Evolutionary conservation across 345 rosid genomes (phyloP).

Genomic region (Sisymbrium altissimum): DNA sequence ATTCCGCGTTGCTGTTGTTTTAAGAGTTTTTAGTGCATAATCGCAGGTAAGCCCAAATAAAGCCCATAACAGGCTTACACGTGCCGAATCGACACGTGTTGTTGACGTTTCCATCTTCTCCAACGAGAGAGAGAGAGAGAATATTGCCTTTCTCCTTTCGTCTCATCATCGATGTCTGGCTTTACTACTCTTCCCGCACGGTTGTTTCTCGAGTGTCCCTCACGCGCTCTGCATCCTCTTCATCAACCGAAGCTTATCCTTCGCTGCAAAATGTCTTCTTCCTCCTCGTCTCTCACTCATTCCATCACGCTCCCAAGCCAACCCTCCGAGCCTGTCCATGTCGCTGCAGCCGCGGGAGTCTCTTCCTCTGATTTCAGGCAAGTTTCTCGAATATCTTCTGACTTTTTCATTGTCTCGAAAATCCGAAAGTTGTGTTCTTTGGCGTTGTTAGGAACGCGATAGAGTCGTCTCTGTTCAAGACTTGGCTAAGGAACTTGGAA

Average conservation of each 20-base stretch:
- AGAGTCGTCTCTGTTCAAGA: constrained; percentile 74
- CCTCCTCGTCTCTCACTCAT: constrained; percentile 38
- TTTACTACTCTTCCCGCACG: constrained; percentile 6
- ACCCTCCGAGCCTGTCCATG: constrained; percentile 52
- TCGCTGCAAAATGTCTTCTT: constrained; percentile 43
- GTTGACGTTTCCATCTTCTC: neutral
- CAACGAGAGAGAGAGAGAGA: neutral
- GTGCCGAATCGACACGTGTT: neutral
- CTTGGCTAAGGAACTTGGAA: constrained; percentile 80
- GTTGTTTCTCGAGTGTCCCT: constrained; percentile 31
- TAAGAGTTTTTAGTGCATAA: no score
- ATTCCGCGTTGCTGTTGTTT: no score
- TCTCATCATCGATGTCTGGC: neutral
- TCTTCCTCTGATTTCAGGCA: constrained; percentile 69
- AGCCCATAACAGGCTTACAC: neutral
- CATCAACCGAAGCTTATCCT: constrained; percentile 1
- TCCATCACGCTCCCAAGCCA: constrained; percentile 50
- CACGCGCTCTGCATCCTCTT: constrained; percentile 21
- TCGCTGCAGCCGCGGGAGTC: constrained; percentile 62
- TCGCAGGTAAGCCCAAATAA: no score
- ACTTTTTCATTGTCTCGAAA: neutral
- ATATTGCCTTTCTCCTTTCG: neutral
- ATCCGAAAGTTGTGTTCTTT: neutral
- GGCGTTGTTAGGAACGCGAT: constrained; percentile 51
- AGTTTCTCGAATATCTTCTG: neutral